Base-by-base conservation (phyloP, 148 eudicot species). In the Vaccinium vitisidaea region DNA sequence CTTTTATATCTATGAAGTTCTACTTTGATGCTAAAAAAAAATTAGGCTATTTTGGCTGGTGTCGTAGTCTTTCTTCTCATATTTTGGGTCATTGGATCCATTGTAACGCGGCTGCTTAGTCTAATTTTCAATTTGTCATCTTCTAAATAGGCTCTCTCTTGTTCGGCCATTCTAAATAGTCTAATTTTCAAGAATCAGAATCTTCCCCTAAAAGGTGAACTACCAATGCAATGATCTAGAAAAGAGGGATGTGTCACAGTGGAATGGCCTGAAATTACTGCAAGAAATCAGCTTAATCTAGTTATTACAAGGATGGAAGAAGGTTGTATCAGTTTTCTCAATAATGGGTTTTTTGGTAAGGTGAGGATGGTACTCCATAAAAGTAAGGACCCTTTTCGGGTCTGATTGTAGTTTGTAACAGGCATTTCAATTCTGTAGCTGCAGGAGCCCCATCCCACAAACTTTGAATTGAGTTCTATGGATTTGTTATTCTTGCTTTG, bases 201-300 rank as follows among this genome's bases (percentile, higher is more conserved):
- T 43, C 46, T 36, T 36, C 39, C 3, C 39, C 39, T 43, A 43
- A 43, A 43, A 43, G 46, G 46, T 43, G 46, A 43, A 43, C 6
- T 43, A 43, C 46, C 46, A 43, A 43, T 4, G 6, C 5, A 43
- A 43, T 43, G 46, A 43, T 43, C 46, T 4, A 43, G 46, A 43
- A 43, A 43, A 43, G 92, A 97, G 98, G 30, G 30, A 27, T 27
- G 30, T 87, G 96, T 97, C 39, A 97, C 98, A 0, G 95, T 95
- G 98, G 98, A 93, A 53, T 97, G 98, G 99, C 98, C 95, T 21
- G 99, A 97, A 69, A 92, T 30, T 36, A 88, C 83, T 92, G 97
- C 87, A 92, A 91, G 89, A 94, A 90, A 83, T 77, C 91, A 13
- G 81, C 91, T 83, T 87, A 84, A 16, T 75, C 67, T 53, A 79